Evolutionary conservation across 805 yeast species (phyloP).

Genomic region (Candida methanosorbosa): DNA sequence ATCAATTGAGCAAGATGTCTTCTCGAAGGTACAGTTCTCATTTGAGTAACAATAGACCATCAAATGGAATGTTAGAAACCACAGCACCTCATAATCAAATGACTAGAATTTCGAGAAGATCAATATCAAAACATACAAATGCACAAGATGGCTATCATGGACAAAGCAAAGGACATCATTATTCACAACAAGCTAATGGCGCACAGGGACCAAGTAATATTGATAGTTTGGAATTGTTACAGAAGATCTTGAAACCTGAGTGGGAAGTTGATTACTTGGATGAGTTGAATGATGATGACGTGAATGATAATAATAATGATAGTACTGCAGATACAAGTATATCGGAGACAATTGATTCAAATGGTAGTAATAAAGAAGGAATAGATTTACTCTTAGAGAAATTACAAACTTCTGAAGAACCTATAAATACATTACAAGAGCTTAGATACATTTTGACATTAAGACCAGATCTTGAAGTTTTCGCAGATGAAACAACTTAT

Average conservation of each 20-base stretch:
- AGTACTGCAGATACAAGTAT: too few species aligned
- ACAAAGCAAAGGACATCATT: background rate
- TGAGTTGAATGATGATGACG: constrained; percentile 8
- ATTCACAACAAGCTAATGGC: background rate
- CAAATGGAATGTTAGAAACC: too few species aligned
- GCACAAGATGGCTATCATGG: background rate
- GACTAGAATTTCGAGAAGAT: constrained; percentile 18
- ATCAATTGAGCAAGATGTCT: too few species aligned
- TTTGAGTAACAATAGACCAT: too few species aligned
- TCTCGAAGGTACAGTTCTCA: too few species aligned
- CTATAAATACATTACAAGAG: constrained; percentile 13
- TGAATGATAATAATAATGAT: too few species aligned
- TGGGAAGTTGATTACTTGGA: constrained; percentile 19
- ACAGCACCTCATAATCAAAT: constrained; percentile 3
- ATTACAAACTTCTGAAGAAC: constrained; percentile 2
- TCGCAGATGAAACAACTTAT: too few species aligned
- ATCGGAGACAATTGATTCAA: background rate
- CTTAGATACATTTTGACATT: constrained; percentile 8
- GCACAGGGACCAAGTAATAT: background rate
- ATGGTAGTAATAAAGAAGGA: constrained; percentile 5
- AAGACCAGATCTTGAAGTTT: constrained; percentile 1
- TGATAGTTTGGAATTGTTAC: constrained; percentile 6
- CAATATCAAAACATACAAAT: constrained; percentile 18
- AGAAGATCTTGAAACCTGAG: constrained; percentile 16
- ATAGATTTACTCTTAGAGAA: constrained; percentile 6